Conservation (phyloP, 108 stramenopile species). For the Cyclotella choctawhatcheeana region DNA sequence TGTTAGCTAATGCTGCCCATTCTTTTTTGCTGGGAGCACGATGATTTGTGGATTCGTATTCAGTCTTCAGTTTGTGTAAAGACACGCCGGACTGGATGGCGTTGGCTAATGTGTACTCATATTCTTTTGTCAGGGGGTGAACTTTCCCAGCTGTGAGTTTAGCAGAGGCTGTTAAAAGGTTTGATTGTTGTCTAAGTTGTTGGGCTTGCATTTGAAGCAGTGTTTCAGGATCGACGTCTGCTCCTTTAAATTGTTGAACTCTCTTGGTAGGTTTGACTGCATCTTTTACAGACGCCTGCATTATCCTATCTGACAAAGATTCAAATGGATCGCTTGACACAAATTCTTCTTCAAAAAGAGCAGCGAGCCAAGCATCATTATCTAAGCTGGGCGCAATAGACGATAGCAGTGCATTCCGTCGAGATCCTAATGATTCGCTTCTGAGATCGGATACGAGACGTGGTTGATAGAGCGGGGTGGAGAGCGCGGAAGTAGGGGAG, state of each 20-base stretch:
- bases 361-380: constrained; percentile 38
- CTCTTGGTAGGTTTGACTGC: constrained; percentile 17
- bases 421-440: constrained; percentile 1
- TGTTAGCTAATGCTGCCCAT: constrained; percentile 70
- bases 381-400: constrained; percentile 23
- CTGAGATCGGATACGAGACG: not conserved
- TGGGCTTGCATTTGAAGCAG: constrained; percentile 27
- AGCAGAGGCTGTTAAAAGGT: constrained; percentile 3
- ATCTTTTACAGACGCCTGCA: constrained; percentile 25
- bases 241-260: constrained; percentile 21
- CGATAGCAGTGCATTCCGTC: constrained; percentile 14
- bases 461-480: constrained; percentile 1
- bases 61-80: constrained; percentile 64
- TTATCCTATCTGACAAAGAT: constrained; percentile 38
- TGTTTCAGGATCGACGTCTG: constrained; percentile 24
- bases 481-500: not conserved
- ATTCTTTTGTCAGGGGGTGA: constrained; percentile 56
- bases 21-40: constrained; percentile 53
- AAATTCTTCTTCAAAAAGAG: constrained; percentile 30
- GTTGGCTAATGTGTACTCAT: constrained; percentile 73
- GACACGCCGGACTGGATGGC: constrained; percentile 75
- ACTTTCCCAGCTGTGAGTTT: not conserved
- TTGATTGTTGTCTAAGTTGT: not conserved
- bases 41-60: constrained; percentile 48
- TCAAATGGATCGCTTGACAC: not conserved